Conservation (phyloP, 1,284 basidiomycete genomes). For the Meira miltonrushii region DNA sequence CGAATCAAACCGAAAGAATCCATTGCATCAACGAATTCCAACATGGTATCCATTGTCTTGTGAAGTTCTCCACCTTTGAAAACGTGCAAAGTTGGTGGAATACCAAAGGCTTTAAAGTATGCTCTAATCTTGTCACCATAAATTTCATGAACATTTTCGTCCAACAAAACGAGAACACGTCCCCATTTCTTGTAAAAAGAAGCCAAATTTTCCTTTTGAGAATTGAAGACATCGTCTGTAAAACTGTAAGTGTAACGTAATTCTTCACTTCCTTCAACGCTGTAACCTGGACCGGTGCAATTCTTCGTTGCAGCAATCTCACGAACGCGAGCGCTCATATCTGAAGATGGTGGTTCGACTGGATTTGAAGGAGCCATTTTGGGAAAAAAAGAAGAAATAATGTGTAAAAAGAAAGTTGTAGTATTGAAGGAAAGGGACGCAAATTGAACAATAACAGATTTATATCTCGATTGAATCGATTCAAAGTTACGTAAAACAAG, state of each 20-base stretch:
- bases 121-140: conserved; percentile 47
- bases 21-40: conserved; percentile 56
- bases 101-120: conserved; percentile 54
- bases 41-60: conserved; percentile 56
- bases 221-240: conserved; percentile 55
- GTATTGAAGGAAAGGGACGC: not conserved
- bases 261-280: conserved; percentile 38
- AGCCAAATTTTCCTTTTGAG: conserved; percentile 53
- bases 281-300: conserved; percentile 37
- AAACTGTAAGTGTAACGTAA: conserved; percentile 53
- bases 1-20: conserved; percentile 56
- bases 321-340: conserved; percentile 54
- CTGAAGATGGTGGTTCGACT: conserved; percentile 42
- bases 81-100: conserved; percentile 54
- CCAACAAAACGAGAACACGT: conserved; percentile 55
- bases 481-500: too few relatives aligned
- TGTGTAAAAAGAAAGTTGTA: not conserved
- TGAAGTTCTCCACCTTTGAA: conserved; percentile 56
- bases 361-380: not conserved
- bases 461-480: too few relatives aligned
- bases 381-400: not conserved
- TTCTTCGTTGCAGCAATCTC: conserved; percentile 38
- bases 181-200: conserved; percentile 55
- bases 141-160: conserved; percentile 51
- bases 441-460: too few relatives aligned